Conservation (phyloP, 352 stramenopile species). For the Pythium periplocum region DNA sequence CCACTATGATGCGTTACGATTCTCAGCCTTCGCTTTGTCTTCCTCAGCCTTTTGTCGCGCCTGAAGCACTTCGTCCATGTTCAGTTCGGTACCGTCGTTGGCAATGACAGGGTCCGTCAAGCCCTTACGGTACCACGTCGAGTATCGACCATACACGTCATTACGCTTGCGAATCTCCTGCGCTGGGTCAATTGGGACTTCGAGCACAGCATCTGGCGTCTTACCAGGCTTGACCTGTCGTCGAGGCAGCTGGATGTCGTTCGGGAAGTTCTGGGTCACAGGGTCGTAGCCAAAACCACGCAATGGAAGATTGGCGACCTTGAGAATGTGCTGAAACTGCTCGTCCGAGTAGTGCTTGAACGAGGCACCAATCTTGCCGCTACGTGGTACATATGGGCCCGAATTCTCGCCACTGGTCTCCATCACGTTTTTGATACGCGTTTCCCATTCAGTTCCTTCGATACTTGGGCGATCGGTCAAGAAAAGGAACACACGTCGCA, state of each 20-base stretch:
- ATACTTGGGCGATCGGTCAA: conserved; percentile 48
- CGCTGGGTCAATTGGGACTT: conserved; percentile 52
- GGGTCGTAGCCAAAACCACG: conserved; percentile 85
- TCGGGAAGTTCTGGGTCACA: conserved; percentile 70
- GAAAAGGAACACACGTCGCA: conserved; percentile 81
- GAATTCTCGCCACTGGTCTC: conserved; percentile 48
- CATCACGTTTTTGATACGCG: conserved; percentile 60
- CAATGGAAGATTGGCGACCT: conserved; percentile 69
- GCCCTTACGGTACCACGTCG: conserved; percentile 75
- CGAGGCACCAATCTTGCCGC: conserved; percentile 79
- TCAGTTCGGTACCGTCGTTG: conserved; percentile 72
- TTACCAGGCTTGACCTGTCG: conserved; percentile 78
- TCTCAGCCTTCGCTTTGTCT: conserved; percentile 9
- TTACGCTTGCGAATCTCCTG: conserved; percentile 78
- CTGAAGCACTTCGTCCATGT: conserved; percentile 75
- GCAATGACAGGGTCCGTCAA: conserved; percentile 75
- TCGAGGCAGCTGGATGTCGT: conserved; percentile 62
- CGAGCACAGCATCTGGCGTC: conserved; percentile 29
- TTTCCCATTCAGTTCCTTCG: conserved; percentile 75
- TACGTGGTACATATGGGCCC: conserved; percentile 77
- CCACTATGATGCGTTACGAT: conserved; percentile 1
- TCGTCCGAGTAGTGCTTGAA: conserved; percentile 80
- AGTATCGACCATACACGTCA: conserved; percentile 71
- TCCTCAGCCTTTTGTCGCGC: conserved; percentile 47
- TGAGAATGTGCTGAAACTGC: conserved; percentile 81